Percentiles rank a stretch among this genome's conserved stretches.
Evolutionary conservation across 768 basidiomycete species (phyloP).

Genomic region (Symmetrospora coprosmae): DNA sequence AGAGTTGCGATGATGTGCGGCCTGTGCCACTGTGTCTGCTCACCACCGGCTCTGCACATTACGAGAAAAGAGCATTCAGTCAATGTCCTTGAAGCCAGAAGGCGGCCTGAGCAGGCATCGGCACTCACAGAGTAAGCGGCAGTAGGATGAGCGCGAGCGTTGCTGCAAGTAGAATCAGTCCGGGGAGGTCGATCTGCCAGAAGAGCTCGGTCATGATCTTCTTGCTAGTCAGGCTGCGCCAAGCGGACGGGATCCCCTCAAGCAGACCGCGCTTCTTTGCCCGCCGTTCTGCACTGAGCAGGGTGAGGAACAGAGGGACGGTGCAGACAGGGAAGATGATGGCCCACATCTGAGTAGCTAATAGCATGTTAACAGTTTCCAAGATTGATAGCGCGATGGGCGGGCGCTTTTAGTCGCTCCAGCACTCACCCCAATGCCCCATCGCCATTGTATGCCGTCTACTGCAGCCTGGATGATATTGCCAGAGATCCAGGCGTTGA

Average conservation of each 20-base stretch:
- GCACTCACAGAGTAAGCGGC: conserved; percentile 34
- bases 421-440: conserved; percentile 33
- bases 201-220: conserved; percentile 29
- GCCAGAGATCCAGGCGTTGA: conserved; percentile 37
- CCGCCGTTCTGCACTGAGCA: conserved; percentile 28
- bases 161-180: conserved; percentile 32
- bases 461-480: conserved; percentile 29
- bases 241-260: conserved; percentile 23
- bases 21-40: conserved; percentile 28
- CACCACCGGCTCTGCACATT: conserved; percentile 32
- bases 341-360: conserved; percentile 30
- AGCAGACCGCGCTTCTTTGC: conserved; percentile 26
- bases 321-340: conserved; percentile 34
- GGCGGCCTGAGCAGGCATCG: neutral
- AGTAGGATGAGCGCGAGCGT: conserved; percentile 36
- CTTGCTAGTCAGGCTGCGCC: conserved; percentile 11
- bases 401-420: neutral
- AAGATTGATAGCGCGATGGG: neutral
- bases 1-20: conserved; percentile 35
- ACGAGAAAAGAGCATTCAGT: too few relatives aligned
- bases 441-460: conserved; percentile 32
- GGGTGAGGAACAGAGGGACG: conserved; percentile 26
- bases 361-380: neutral
- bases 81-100: neutral
- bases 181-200: conserved; percentile 37